phyloP scores from a whole-genome alignment of 2,329 filamentous ascomycete genomes.

The Rhynchosporium agropyri region DNA sequence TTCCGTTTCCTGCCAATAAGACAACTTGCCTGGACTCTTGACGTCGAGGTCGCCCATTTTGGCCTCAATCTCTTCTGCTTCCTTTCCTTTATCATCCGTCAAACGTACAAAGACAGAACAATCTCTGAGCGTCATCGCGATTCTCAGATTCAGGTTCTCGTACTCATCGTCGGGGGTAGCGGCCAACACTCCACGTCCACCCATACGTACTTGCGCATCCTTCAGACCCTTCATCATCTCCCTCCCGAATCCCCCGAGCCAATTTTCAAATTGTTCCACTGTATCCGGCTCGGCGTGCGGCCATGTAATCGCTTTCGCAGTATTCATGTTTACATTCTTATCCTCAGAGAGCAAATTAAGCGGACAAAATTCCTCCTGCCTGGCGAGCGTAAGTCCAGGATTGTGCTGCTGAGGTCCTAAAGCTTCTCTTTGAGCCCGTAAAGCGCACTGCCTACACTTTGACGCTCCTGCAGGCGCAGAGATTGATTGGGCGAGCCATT shows the following conservation, averaged over 20 bases:
- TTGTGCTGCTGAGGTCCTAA: constrained; percentile 26
- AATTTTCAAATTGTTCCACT: constrained; percentile 40
- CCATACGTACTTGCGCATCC: constrained; percentile 43
- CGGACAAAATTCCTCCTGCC: constrained; percentile 56
- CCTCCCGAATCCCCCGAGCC: constrained; percentile 39
- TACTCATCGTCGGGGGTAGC: constrained; percentile 36
- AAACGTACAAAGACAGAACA: constrained; percentile 75
- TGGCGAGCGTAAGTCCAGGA: constrained; percentile 33
- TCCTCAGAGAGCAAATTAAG: constrained; percentile 62
- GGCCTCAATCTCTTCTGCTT: constrained; percentile 49
- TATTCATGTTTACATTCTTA: constrained; percentile 49
- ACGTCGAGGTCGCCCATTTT: constrained; percentile 77
- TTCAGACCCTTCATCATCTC: constrained; percentile 47
- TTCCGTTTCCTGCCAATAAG: constrained; percentile 70
- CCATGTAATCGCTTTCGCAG: constrained; percentile 41
- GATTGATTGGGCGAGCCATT: constrained; percentile 79
- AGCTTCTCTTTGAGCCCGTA: constrained; percentile 35
- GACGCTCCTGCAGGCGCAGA: constrained; percentile 64
- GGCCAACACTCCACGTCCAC: constrained; percentile 37
- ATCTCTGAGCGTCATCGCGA: constrained; percentile 81
- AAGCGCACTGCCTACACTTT: constrained; percentile 75
- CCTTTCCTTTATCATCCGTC: constrained; percentile 30
- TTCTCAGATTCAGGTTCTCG: constrained; percentile 54
- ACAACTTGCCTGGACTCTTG: constrained; percentile 69
- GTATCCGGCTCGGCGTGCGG: not conserved